These are phyloP conservation scores for Acacia concinna DNA, from an alignment of 331 rosid species.

Conservation along the genomic window DNA sequence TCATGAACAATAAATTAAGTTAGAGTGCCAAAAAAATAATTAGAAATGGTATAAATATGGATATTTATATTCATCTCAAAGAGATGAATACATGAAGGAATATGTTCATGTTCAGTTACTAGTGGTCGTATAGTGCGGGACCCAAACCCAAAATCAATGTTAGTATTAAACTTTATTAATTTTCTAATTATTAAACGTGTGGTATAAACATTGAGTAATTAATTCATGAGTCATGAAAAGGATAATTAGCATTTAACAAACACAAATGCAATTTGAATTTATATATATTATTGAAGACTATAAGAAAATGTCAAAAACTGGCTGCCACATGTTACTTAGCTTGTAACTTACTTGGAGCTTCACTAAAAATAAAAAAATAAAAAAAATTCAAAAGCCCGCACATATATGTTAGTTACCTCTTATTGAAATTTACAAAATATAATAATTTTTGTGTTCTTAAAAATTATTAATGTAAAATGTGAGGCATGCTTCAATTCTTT, in stretches of 20 bases:
- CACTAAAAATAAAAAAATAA: too few species aligned
- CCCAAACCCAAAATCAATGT: not conserved
- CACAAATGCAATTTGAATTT: not conserved
- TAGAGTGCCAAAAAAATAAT: not conserved
- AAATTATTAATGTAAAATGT: not conserved
- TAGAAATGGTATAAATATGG: not conserved
- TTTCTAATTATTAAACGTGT: not conserved
- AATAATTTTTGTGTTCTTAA: not conserved
- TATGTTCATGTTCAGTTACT: not conserved
- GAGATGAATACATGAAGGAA: not conserved
- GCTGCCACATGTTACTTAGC: too few species aligned
- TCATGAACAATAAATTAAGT: not conserved
- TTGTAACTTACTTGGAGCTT: too few species aligned
- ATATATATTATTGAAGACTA: not conserved
- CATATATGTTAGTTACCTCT: not conserved
- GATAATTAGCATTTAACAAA: not conserved
- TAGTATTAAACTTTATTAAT: not conserved
- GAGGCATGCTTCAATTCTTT: not conserved
- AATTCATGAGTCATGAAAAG: not conserved
- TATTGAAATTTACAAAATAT: not conserved
- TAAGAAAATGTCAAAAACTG: not conserved
- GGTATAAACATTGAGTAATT: not conserved
- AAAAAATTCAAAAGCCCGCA: not conserved
- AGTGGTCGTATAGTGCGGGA: not conserved
- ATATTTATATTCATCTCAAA: not conserved